Conservation (phyloP, 345 rosid species). For the Eutrema yunnanense region DNA sequence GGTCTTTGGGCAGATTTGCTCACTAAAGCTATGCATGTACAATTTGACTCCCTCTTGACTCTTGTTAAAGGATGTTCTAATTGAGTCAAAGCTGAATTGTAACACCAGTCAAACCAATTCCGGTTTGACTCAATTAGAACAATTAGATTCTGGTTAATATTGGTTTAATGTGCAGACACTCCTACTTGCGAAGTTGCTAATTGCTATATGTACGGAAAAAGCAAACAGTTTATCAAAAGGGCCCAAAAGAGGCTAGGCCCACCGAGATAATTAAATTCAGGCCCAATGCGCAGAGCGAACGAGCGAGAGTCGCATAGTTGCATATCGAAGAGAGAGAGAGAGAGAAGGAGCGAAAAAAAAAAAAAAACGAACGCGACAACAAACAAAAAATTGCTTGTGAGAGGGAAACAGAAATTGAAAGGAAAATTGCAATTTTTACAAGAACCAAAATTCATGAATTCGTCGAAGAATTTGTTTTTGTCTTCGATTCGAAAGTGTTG, state of each 20-base stretch:
- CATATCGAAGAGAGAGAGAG: not conserved
- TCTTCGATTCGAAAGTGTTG: not conserved
- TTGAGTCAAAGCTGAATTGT: too few relatives aligned
- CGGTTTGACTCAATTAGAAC: too few relatives aligned
- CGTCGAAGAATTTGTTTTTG: not conserved
- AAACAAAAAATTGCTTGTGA: not conserved
- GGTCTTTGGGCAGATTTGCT: too few relatives aligned
- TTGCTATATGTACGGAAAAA: not conserved
- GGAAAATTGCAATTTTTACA: conserved; percentile 2
- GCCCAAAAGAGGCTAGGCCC: not conserved
- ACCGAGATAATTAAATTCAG: not conserved
- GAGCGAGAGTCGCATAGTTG: conserved; percentile 1
- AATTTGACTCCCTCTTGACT: too few relatives aligned
- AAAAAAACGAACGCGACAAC: not conserved
- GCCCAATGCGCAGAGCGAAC: not conserved
- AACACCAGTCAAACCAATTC: too few relatives aligned
- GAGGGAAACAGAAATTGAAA: conserved; percentile 20
- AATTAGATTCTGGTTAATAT: too few relatives aligned
- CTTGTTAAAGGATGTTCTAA: too few relatives aligned
- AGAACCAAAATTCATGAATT: not conserved
- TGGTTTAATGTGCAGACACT: too few relatives aligned
- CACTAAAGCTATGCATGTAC: too few relatives aligned
- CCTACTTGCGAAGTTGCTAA: too few relatives aligned
- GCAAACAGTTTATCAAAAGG: not conserved
- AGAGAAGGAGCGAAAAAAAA: not conserved